Conservation (phyloP, 805 yeast genomes). For the Kuraishia borneana region DNA sequence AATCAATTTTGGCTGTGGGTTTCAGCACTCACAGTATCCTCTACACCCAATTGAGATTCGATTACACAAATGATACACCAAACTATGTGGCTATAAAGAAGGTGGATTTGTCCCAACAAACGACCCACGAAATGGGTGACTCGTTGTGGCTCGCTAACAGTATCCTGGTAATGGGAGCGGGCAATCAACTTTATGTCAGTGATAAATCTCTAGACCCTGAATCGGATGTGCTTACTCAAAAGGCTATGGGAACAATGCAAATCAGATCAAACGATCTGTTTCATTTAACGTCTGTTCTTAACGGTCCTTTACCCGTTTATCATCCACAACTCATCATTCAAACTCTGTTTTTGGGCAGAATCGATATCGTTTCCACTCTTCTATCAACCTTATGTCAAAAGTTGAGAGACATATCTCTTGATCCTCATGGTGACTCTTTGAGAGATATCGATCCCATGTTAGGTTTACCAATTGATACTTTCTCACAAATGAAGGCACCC, state of each 20-base stretch:
- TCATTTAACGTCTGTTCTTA: slow-evolving; percentile 63
- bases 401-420: slow-evolving; percentile 43
- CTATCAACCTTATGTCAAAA: slow-evolving; percentile 39
- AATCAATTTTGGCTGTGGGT: slow-evolving; percentile 74
- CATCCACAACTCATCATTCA: slow-evolving; percentile 87
- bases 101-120: slow-evolving; percentile 58
- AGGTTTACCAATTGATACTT: slow-evolving; percentile 9
- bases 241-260: slow-evolving; percentile 47
- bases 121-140: slow-evolving; percentile 80
- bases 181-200: slow-evolving; percentile 79
- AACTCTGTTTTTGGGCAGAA: slow-evolving; percentile 50
- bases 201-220: slow-evolving; percentile 52
- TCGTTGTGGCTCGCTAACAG: slow-evolving; percentile 80
- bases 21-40: slow-evolving; percentile 51
- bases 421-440: slow-evolving; percentile 10
- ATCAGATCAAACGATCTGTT: slow-evolving; percentile 45
- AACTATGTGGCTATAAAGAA: slow-evolving; percentile 67
- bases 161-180: slow-evolving; percentile 71
- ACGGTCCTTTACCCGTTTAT: slow-evolving; percentile 83
- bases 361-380: slow-evolving; percentile 42
- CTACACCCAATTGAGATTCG: slow-evolving; percentile 78
- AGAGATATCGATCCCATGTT: slow-evolving; percentile 12
- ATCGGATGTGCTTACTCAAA: slow-evolving; percentile 36
- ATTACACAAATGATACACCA: slow-evolving; percentile 73
- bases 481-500: neutral